These are phyloP conservation scores for Dichomitus squalens DNA, from an alignment of 1,284 basidiomycete species.

Conservation along the genomic window DNA sequence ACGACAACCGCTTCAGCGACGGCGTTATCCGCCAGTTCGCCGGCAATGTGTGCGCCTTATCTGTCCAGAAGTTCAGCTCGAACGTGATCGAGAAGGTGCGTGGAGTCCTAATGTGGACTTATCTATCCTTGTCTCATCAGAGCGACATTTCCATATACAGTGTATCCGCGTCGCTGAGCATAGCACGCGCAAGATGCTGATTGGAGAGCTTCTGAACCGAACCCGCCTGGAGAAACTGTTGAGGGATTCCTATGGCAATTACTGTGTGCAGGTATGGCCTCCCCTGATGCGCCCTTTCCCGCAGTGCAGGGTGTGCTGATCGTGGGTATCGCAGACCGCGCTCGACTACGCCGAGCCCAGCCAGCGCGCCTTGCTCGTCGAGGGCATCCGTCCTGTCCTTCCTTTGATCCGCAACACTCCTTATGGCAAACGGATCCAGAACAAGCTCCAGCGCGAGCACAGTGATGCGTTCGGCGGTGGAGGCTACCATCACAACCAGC, in stretches of 20 bases:
- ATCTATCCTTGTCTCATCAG: conserved; percentile 4
- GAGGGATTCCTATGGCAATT: conserved; percentile 94
- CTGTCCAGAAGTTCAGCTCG: conserved; percentile 98
- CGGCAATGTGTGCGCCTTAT: conserved; percentile 96
- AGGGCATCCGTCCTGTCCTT: conserved; percentile 95
- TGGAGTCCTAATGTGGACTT: neutral
- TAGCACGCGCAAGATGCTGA: conserved; percentile 90
- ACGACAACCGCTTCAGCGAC: conserved; percentile 97
- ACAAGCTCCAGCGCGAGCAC: conserved; percentile 93
- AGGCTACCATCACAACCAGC: conserved; percentile 58
- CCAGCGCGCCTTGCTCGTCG: conserved; percentile 86
- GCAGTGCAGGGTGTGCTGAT: conserved; percentile 12
- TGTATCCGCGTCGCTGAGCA: conserved; percentile 98
- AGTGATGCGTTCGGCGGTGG: conserved; percentile 64
- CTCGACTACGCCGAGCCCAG: conserved; percentile 92
- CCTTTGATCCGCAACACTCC: conserved; percentile 96
- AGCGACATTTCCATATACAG: conserved; percentile 41
- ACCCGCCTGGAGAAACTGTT: conserved; percentile 94
- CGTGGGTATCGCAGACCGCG: conserved; percentile 65
- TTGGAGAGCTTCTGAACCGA: conserved; percentile 95
- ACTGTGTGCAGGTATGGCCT: conserved; percentile 79
- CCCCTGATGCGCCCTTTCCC: conserved; percentile 5
- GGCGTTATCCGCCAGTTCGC: conserved; percentile 97
- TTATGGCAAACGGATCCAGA: conserved; percentile 97
- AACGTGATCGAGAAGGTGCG: conserved; percentile 91